Evolutionary conservation across 1,139 yeast genomes (phyloP).

Genomic region (Kurtzmaniella quercitrusa): DNA sequence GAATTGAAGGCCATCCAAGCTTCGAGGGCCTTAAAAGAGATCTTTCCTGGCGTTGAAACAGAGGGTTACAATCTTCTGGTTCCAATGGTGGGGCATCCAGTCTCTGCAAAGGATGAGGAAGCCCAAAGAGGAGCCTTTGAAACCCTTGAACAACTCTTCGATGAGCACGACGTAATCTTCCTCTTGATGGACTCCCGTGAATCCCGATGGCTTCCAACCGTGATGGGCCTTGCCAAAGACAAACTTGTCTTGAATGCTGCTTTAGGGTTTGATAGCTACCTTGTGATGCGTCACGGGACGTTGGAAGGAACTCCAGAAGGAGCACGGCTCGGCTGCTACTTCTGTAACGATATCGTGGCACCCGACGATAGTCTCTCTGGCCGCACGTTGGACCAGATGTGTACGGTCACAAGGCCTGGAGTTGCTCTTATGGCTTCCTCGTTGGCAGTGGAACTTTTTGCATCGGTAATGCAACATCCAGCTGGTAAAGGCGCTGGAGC

Average conservation of each 20-base stretch:
- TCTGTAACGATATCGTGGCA: constrained; percentile 92
- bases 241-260: constrained; percentile 90
- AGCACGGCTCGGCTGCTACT: constrained; percentile 78
- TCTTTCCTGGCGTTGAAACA: constrained; percentile 74
- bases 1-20: constrained; percentile 71
- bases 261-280: constrained; percentile 85
- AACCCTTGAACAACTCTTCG: constrained; percentile 48
- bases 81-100: constrained; percentile 95
- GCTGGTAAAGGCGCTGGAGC: constrained; percentile 45
- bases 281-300: constrained; percentile 90
- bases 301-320: constrained; percentile 11
- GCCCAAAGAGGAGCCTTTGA: constrained; percentile 50
- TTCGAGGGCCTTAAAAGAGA: constrained; percentile 61
- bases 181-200: constrained; percentile 91
- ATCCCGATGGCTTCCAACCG: constrained; percentile 93
- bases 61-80: constrained; percentile 64
- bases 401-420: constrained; percentile 97
- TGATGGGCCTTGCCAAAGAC: constrained; percentile 59
- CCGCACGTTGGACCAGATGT: constrained; percentile 92
- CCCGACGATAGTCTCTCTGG: constrained; percentile 84
- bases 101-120: constrained; percentile 36
- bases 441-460: constrained; percentile 77
- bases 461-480: constrained; percentile 70
- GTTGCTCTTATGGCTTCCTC: constrained; percentile 87
- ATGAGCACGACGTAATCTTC: constrained; percentile 69